phyloP scores from a whole-genome alignment of 192 early-diverging fungal species.

The Dimargaris cristalligena region DNA sequence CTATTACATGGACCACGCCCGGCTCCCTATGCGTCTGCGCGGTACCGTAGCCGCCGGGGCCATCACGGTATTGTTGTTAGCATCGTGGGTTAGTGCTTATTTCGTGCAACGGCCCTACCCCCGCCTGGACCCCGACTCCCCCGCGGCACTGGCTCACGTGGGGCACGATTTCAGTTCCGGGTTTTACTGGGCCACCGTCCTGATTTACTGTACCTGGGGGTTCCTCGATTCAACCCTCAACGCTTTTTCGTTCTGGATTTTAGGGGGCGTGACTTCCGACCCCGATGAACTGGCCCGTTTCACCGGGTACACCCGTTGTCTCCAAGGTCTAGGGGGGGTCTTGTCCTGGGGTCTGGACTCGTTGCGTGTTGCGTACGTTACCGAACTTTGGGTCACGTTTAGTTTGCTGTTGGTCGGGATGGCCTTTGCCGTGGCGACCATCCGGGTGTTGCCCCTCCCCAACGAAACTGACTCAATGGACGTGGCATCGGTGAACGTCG shows the following conservation, averaged over 20 bases:
- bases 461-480: not conserved
- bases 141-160: too few relatives aligned
- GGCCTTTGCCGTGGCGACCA: not conserved
- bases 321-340: constrained; percentile 6
- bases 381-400: not conserved
- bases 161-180: too few relatives aligned
- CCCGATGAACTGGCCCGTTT: not conserved
- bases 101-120: not conserved
- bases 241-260: constrained; percentile 2
- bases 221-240: constrained; percentile 5
- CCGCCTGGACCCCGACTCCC: not conserved
- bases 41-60: not conserved
- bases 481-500: not conserved
- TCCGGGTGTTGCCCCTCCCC: not conserved
- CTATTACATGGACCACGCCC: constrained; percentile 6
- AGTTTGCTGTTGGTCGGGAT: not conserved
- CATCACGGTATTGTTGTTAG: not conserved
- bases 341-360: constrained; percentile 7
- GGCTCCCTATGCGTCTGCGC: not conserved
- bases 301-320: not conserved
- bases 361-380: not conserved
- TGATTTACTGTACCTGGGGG: constrained; percentile 6
- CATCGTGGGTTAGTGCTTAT: constrained; percentile 7
- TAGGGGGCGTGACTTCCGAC: not conserved
- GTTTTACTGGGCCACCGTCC: constrained; percentile 7